A percentile compares a stretch with the other conserved stretches of the same genome.
Evolutionary conservation across 2,329 filamentous ascomycete species (phyloP).

Genomic region (Trichoderma gracile): DNA sequence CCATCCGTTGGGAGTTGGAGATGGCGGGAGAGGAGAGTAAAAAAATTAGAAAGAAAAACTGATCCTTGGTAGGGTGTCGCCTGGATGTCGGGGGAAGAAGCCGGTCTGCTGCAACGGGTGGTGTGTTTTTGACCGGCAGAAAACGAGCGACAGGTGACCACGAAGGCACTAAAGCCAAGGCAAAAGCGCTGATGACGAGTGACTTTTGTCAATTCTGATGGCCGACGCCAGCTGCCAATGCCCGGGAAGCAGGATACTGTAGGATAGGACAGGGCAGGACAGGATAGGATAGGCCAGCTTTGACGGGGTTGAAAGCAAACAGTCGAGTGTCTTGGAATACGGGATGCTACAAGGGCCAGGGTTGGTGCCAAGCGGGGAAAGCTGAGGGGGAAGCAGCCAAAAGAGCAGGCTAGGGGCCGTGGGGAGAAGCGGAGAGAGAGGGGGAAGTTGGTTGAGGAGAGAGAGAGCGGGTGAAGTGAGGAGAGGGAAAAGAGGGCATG

Average conservation of each 20-base stretch:
- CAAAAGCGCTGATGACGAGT: neutral
- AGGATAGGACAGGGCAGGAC: too few species aligned
- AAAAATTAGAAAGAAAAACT: neutral
- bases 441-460: slow-evolving; percentile 6
- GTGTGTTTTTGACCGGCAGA: neutral
- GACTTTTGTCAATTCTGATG: neutral
- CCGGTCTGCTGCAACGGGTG: neutral
- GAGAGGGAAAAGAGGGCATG: slow-evolving; percentile 7
- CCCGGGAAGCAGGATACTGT: too few species aligned
- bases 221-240: neutral
- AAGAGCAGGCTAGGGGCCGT: neutral
- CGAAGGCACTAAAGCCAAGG: neutral
- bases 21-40: neutral
- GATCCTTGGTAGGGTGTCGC: slow-evolving; percentile 1
- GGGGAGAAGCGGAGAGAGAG: slow-evolving; percentile 25
- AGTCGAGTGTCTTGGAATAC: slow-evolving; percentile 2
- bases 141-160: neutral
- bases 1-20: slow-evolving; percentile 22
- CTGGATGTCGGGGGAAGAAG: slow-evolving; percentile 4
- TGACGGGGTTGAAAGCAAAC: neutral
- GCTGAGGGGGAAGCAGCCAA: slow-evolving; percentile 2
- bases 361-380: neutral
- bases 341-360: slow-evolving; percentile 4
- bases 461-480: slow-evolving; percentile 1
- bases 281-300: neutral